A percentile compares a stretch with the other conserved stretches of the same genome.
Conservation (phyloP, 2,329 filamentous ascomycete genomes). For the Aureobasidium musti region DNA sequence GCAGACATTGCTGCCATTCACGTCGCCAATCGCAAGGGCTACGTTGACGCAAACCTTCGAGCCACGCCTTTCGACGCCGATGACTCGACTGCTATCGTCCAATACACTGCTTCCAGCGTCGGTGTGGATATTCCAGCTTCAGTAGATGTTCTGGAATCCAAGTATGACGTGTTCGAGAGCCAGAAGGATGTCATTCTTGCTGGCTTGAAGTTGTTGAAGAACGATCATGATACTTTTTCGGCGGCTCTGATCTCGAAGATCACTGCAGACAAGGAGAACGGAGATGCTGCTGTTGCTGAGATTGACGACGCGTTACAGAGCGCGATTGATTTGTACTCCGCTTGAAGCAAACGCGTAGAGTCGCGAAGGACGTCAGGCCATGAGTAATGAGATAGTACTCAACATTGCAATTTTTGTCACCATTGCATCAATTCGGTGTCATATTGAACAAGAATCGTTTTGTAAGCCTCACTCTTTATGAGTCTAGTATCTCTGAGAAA, state of each 20-base stretch:
- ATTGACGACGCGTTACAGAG: slow-evolving; percentile 32
- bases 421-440: too few relatives aligned
- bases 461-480: too few relatives aligned
- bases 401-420: too few relatives aligned
- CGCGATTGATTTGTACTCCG: slow-evolving; percentile 32
- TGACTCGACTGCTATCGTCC: slow-evolving; percentile 33
- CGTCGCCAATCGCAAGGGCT: slow-evolving; percentile 36
- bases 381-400: too few relatives aligned
- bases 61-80: slow-evolving; percentile 30
- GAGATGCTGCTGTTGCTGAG: slow-evolving; percentile 28
- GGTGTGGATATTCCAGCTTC: slow-evolving; percentile 33
- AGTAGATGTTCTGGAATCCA: slow-evolving; percentile 33
- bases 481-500: too few relatives aligned
- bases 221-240: slow-evolving; percentile 32
- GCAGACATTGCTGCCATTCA: slow-evolving; percentile 34
- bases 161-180: slow-evolving; percentile 32
- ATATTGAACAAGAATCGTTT: too few relatives aligned
- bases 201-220: slow-evolving; percentile 33
- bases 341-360: slow-evolving; percentile 12
- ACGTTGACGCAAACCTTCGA: slow-evolving; percentile 33
- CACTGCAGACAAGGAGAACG: slow-evolving; percentile 24
- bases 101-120: slow-evolving; percentile 33
- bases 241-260: slow-evolving; percentile 28
- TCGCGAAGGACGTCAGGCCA: background rate
- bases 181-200: slow-evolving; percentile 32